phyloP scores from a whole-genome alignment of 345 rosid species.

The Eucalyptus microcorys region DNA sequence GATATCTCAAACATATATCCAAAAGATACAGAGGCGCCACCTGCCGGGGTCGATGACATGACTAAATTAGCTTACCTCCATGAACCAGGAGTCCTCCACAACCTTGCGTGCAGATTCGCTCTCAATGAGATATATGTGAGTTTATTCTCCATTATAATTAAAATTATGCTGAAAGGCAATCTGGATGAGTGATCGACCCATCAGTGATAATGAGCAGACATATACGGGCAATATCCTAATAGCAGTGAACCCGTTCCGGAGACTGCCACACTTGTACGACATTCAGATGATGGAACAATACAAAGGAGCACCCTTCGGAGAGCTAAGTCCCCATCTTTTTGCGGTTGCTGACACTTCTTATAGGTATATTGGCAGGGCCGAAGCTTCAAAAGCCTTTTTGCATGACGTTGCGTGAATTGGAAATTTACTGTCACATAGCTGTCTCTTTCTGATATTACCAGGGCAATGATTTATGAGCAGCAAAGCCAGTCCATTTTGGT shows the following conservation, averaged over 20 bases:
- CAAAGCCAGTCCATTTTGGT: constrained; percentile 98
- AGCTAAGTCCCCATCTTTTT: constrained; percentile 92
- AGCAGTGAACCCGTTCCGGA: constrained; percentile 88
- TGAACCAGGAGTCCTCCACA: constrained; percentile 94
- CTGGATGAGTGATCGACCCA: constrained; percentile 3
- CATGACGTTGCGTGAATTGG: constrained; percentile 4
- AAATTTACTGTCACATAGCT: constrained; percentile 57
- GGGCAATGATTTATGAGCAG: constrained; percentile 98
- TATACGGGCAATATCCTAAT: constrained; percentile 86
- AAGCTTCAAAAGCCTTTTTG: constrained; percentile 7
- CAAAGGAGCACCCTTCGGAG: constrained; percentile 66
- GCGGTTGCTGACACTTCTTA: constrained; percentile 93
- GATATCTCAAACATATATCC: constrained; percentile 75
- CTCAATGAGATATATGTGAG: constrained; percentile 96
- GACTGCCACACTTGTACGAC: constrained; percentile 81
- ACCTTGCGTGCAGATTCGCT: constrained; percentile 89
- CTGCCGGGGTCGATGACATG: constrained; percentile 99
- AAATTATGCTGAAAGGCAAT: background rate
- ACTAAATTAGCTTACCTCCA: constrained; percentile 97
- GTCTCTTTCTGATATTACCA: constrained; percentile 20
- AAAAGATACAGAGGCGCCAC: constrained; percentile 90
- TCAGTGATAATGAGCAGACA: constrained; percentile 76
- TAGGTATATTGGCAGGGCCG: constrained; percentile 26
- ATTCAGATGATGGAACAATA: constrained; percentile 95
- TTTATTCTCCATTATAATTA: background rate